Conservation (phyloP, 768 basidiomycete species). For the Mycena amicta region DNA sequence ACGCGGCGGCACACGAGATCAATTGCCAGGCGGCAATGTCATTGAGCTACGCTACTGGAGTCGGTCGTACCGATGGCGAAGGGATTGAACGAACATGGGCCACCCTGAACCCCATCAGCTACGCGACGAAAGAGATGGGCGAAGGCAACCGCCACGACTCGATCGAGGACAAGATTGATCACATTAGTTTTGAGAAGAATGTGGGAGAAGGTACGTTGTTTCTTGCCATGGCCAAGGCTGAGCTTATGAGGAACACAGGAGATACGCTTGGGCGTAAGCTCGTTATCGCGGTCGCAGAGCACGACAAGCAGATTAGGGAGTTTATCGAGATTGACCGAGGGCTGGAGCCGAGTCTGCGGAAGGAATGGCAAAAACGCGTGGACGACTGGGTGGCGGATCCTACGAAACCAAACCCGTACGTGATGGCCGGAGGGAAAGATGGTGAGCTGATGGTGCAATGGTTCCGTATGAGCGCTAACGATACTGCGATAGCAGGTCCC, state of each 20-base stretch:
- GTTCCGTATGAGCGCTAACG: not conserved
- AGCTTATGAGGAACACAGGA: not conserved
- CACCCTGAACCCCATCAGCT: constrained; percentile 23
- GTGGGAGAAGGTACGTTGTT: not conserved
- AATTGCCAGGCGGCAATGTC: constrained; percentile 19
- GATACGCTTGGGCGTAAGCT: constrained; percentile 2
- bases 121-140: constrained; percentile 35
- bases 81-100: constrained; percentile 33
- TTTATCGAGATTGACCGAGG: not conserved
- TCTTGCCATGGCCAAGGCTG: not conserved
- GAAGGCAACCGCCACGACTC: constrained; percentile 27
- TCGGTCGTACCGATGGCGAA: constrained; percentile 17
- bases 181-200: constrained; percentile 22
- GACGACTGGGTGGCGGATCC: constrained; percentile 3
- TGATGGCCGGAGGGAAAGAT: not conserved
- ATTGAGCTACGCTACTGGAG: constrained; percentile 15
- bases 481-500: not conserved
- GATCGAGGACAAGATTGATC: constrained; percentile 29
- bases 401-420: constrained; percentile 2
- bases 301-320: not conserved
- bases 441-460: not conserved
- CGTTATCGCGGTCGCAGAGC: constrained; percentile 6
- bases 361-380: constrained; percentile 4
- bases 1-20: constrained; percentile 20
- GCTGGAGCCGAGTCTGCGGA: not conserved